A percentile compares a stretch with the other conserved stretches of the same genome.
These are phyloP conservation scores for Diplodia corticola DNA, from an alignment of 2,329 filamentous ascomycete species.

Conservation along the genomic window DNA sequence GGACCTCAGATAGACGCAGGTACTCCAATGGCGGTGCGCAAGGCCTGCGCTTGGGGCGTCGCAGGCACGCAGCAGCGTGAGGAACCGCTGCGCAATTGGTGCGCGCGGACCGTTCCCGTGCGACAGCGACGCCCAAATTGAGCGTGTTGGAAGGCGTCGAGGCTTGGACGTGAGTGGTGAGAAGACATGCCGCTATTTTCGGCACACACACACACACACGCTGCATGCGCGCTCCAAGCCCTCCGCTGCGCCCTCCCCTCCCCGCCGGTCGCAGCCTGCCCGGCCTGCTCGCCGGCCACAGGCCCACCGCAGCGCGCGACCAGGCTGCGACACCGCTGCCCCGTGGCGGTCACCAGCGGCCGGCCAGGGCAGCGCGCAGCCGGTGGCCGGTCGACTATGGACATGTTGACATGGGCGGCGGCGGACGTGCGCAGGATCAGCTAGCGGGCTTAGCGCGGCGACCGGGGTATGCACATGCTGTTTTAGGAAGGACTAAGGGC, in stretches of 20 bases:
- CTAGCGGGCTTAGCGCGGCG: conserved; percentile 16
- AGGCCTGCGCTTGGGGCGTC: neutral
- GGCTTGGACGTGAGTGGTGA: conserved; percentile 22
- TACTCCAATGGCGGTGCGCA: conserved; percentile 21
- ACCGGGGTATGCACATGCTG: conserved; percentile 5
- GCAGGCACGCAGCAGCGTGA: conserved; percentile 3
- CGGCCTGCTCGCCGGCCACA: neutral
- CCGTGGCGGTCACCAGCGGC: neutral
- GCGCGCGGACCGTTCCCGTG: conserved; percentile 24
- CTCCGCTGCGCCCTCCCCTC: conserved; percentile 11
- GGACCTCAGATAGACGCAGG: conserved; percentile 18
- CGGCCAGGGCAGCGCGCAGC: neutral
- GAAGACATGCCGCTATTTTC: conserved; percentile 16
- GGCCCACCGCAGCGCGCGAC: neutral
- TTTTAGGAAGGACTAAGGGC: neutral
- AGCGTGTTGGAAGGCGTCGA: conserved; percentile 18
- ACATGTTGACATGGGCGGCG: conserved; percentile 10
- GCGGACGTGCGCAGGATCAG: conserved; percentile 8
- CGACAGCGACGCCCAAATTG: conserved; percentile 14
- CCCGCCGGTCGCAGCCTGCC: neutral
- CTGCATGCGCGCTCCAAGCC: conserved; percentile 6
- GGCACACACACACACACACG: conserved; percentile 16
- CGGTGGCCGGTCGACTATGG: conserved; percentile 5
- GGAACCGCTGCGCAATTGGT: neutral
- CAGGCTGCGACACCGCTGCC: neutral